phyloP scores from a whole-genome alignment of 2,329 filamentous ascomycete species.

The Cordyceps cicadae region DNA sequence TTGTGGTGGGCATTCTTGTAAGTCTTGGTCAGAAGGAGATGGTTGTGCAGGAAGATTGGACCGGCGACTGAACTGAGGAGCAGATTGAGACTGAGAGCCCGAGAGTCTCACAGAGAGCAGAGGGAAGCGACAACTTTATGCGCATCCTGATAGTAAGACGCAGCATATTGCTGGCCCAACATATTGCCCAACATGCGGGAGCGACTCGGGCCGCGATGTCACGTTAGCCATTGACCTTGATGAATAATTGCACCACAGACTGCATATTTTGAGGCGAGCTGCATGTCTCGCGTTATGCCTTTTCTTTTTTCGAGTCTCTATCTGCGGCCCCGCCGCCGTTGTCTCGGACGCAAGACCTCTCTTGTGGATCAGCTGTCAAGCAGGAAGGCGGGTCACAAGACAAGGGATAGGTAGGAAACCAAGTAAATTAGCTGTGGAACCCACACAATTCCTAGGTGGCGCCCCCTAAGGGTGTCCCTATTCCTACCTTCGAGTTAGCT shows the following conservation, averaged over 20 bases:
- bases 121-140: background rate
- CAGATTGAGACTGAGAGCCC: background rate
- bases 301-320: background rate
- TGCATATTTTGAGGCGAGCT: background rate
- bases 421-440: too few species aligned
- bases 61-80: background rate
- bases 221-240: too few species aligned
- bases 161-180: background rate
- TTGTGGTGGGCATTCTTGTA: background rate
- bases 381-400: too few species aligned
- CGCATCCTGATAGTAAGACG: background rate
- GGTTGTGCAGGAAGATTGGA: background rate
- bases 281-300: background rate
- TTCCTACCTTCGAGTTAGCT: too few species aligned
- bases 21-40: background rate
- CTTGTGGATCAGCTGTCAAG: background rate
- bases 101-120: too few species aligned
- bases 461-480: too few species aligned
- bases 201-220: background rate
- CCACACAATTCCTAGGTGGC: too few species aligned
- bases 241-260: too few species aligned
- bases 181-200: background rate
- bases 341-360: background rate
- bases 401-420: too few species aligned
- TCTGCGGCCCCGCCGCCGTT: background rate